Conservation (phyloP, 345 rosid genomes). For the Heritiera fomes region DNA sequence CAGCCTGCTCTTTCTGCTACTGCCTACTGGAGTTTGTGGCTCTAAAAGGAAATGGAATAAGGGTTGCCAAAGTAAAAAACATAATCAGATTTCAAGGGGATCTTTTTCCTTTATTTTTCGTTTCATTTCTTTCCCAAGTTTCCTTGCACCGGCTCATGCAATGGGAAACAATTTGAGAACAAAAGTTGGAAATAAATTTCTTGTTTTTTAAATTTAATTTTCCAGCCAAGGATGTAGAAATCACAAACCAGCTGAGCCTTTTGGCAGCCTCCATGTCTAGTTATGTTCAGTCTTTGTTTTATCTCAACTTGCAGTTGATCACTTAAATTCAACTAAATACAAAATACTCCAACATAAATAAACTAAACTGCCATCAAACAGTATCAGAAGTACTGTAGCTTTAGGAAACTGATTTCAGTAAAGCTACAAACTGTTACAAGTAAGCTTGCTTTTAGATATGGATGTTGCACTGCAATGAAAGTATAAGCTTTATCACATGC, state of each 20-base stretch:
- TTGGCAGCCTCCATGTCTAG: conserved; percentile 17
- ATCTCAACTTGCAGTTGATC: neutral
- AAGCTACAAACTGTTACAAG: neutral
- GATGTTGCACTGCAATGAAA: neutral
- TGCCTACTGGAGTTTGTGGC: conserved; percentile 17
- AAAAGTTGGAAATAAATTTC: conserved; percentile 39
- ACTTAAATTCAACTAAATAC: conserved; percentile 14
- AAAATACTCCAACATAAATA: neutral
- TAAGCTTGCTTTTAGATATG: neutral
- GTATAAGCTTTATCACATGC: conserved; percentile 7
- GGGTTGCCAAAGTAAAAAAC: conserved; percentile 15
- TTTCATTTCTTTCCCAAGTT: conserved; percentile 15
- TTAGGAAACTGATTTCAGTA: neutral
- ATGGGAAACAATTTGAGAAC: conserved; percentile 40
- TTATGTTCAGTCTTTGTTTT: conserved; percentile 13
- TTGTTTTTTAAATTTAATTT: conserved; percentile 20
- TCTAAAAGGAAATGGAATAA: conserved; percentile 22
- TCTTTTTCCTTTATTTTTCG: conserved; percentile 14
- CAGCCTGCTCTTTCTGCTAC: conserved; percentile 7
- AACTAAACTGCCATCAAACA: neutral
- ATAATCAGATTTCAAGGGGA: conserved; percentile 31
- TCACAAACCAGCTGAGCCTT: neutral
- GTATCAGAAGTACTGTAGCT: neutral
- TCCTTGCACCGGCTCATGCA: conserved; percentile 36
- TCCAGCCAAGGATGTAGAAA: neutral